These are phyloP conservation scores for Salix viminalis DNA, from an alignment of 345 rosid species.

Conservation along the genomic window DNA sequence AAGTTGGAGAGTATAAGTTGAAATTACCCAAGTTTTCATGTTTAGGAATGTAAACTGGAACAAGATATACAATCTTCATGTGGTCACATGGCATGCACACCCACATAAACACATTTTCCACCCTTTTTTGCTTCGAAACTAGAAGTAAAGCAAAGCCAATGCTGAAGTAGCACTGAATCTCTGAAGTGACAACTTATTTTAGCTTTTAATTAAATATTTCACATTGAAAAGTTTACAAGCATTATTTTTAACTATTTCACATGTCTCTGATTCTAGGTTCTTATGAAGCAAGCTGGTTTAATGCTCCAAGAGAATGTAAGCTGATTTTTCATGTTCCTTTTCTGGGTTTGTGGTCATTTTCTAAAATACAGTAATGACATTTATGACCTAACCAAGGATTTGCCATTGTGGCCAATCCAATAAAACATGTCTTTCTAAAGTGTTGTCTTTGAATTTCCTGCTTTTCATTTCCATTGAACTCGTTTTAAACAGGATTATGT, in stretches of 20 bases:
- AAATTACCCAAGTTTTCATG: no score
- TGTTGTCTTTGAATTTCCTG: not conserved
- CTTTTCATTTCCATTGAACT: not conserved
- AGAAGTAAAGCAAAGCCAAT: no score
- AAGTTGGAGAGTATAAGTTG: no score
- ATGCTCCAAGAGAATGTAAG: constrained; percentile 85
- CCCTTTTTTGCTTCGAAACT: no score
- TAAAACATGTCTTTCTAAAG: no score
- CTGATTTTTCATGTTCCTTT: not conserved
- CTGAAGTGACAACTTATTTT: not conserved
- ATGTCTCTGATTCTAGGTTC: constrained; percentile 47
- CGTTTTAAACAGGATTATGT: not conserved
- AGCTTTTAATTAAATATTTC: no score
- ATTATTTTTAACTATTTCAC: not conserved
- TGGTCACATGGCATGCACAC: no score
- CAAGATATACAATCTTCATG: no score
- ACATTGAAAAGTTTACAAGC: not conserved
- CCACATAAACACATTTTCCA: no score
- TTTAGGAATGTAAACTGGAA: no score
- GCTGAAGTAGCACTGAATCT: not conserved
- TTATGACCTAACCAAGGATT: no score
- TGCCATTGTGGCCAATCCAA: no score
- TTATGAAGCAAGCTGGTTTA: constrained; percentile 92
- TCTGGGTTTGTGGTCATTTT: not conserved
- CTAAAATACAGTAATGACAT: not conserved